Base-by-base conservation (phyloP, 1,139 yeast genomes). In the Scheffersomyces stambukii region DNA sequence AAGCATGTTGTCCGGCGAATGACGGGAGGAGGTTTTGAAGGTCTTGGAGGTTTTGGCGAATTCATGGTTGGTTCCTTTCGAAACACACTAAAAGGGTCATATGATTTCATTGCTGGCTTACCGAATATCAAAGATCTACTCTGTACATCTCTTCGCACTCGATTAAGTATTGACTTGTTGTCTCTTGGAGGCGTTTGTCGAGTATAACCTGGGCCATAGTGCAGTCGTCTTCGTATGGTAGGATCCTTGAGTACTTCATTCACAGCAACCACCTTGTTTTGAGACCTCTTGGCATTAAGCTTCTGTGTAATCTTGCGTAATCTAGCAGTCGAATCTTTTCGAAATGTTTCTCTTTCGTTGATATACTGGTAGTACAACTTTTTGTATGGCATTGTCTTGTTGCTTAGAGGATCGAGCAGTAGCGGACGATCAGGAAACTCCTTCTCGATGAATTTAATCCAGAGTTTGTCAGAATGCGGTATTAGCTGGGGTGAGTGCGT, bases 391-490 rank as follows among this genome's bases (percentile, higher is more conserved):
- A 62, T 64, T 4, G 28, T 24, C 10, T 29, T 21, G 4, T 31
- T 29, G 6, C 31, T 26, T 11, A 37, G 23, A 8, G 36, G 30
- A 19, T 33, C 35, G 16, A 37, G 24, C 19, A 36, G 28, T 5
- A 23, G 27, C 7, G 70, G 69, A 18, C 72, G 46, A 29, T 60
- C 66, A 4, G 80, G 75, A 42, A 73, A 76, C 32, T 77, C 79
- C 33, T 55, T 62, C 29, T 52, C 55, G 4, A 75, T 45, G 13
- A 74, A 47, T 1, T 42, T 40, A 3, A 42, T 43, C 83, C 83
- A 77, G n/a, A 74, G 40, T 21, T 54, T 60, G 36, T 75, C 81
- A 31, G 74, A 69, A 23, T 65, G 70, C 9, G 77, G 70, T 4
- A 57, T 46, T 9, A 74, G 41, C 18, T 54, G 59, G 0, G 71